Conservation (phyloP, 305 asterid species). For the Ilex paraguariensis region DNA sequence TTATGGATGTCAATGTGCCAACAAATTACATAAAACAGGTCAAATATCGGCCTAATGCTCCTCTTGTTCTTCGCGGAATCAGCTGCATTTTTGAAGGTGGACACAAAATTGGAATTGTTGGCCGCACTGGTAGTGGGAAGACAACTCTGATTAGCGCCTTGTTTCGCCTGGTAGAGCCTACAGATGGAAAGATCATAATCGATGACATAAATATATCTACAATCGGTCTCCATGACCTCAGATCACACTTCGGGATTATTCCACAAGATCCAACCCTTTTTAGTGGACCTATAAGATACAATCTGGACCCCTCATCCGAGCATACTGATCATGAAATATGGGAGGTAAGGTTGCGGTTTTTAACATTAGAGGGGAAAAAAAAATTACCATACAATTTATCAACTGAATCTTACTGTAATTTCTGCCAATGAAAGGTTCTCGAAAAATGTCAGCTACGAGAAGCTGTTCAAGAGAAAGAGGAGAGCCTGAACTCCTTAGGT, state of each 20-base stretch:
- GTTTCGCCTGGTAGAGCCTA: conserved; percentile 39
- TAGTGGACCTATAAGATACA: conserved; percentile 32
- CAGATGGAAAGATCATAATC: conserved; percentile 29
- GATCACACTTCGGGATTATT: conserved; percentile 29
- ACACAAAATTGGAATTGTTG: conserved; percentile 32
- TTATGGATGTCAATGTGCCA: too few relatives aligned
- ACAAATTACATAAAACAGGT: conserved; percentile 13
- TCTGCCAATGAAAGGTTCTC: conserved; percentile 17
- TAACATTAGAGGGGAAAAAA: too few relatives aligned
- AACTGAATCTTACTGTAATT: neutral
- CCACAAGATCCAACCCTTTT: conserved; percentile 48
- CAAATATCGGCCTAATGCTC: conserved; percentile 23
- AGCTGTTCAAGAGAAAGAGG: conserved; percentile 24
- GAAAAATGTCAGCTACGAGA: conserved; percentile 32
- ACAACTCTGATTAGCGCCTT: conserved; percentile 34
- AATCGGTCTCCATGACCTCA: conserved; percentile 31
- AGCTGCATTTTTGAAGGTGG: conserved; percentile 33
- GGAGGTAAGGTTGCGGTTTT: conserved; percentile 24
- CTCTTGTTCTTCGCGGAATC: conserved; percentile 39
- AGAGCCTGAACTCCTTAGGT: conserved; percentile 29
- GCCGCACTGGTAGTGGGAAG: conserved; percentile 42
- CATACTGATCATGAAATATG: conserved; percentile 36
- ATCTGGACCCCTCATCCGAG: conserved; percentile 33
- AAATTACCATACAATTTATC: too few relatives aligned
- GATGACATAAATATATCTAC: conserved; percentile 30